These are phyloP conservation scores for Mucor saturninus DNA, from an alignment of 371 early-diverging fungal species.

Conservation along the genomic window DNA sequence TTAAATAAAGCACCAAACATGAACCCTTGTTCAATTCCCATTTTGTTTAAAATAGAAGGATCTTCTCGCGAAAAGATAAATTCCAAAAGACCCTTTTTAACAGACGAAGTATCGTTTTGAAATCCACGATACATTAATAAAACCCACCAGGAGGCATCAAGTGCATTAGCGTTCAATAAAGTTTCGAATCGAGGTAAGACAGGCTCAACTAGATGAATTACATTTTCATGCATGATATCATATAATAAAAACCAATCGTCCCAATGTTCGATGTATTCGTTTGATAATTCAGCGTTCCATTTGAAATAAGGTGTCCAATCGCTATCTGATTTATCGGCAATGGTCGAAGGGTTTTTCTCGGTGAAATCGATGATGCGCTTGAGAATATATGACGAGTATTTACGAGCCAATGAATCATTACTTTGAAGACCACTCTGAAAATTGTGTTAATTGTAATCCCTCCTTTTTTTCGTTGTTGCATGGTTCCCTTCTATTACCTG, in stretches of 20 bases:
- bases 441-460: constrained; percentile 1
- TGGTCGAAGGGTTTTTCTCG: constrained; percentile 26
- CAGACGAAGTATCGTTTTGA: constrained; percentile 44
- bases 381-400: constrained; percentile 48
- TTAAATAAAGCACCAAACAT: constrained; percentile 48
- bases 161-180: constrained; percentile 26
- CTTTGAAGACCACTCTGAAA: constrained; percentile 44
- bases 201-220: constrained; percentile 59
- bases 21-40: constrained; percentile 41
- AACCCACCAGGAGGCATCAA: constrained; percentile 55
- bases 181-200: constrained; percentile 48
- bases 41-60: constrained; percentile 23
- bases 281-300: constrained; percentile 33
- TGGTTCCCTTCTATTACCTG: constrained; percentile 32
- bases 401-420: constrained; percentile 47
- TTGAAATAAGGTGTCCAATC: constrained; percentile 48
- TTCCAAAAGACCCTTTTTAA: constrained; percentile 46
- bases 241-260: constrained; percentile 64
- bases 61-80: constrained; percentile 43
- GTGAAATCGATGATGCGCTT: constrained; percentile 52
- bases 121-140: constrained; percentile 48
- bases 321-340: neutral
- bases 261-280: constrained; percentile 45
- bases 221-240: constrained; percentile 62
- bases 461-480: neutral